These are phyloP conservation scores for Phialemonium atrogriseum DNA, from an alignment of 2,329 filamentous ascomycete species.

Conservation along the genomic window DNA sequence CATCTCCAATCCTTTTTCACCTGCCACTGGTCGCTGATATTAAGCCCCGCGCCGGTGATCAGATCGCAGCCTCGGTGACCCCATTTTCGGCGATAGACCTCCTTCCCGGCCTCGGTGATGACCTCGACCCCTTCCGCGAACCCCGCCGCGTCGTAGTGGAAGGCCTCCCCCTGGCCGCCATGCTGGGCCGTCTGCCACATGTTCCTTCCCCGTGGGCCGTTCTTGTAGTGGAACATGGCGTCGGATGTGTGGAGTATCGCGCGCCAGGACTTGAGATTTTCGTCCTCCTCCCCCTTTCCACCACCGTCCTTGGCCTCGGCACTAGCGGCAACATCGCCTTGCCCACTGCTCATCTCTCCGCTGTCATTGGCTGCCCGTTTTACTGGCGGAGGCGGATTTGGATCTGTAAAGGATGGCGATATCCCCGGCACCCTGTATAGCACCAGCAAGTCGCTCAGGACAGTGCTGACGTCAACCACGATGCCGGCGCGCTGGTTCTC, in stretches of 20 bases:
- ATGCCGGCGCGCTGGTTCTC: slow-evolving; percentile 28
- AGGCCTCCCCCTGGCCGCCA: slow-evolving; percentile 14
- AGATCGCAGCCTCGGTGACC: slow-evolving; percentile 31
- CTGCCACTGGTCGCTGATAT: slow-evolving; percentile 2
- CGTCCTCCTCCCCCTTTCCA: slow-evolving; percentile 14
- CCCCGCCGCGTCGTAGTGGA: slow-evolving; percentile 13
- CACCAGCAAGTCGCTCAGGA: slow-evolving; percentile 32
- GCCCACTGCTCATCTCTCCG: slow-evolving; percentile 1
- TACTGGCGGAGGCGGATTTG: no score
- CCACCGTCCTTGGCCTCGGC: slow-evolving; percentile 12
- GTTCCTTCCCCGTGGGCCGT: slow-evolving; percentile 10
- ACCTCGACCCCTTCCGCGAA: slow-evolving; percentile 12
- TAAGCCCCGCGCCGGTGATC: slow-evolving; percentile 3
- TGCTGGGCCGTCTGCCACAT: slow-evolving; percentile 13
- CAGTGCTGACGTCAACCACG: slow-evolving; percentile 31
- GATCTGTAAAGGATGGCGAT: slow-evolving; percentile 22
- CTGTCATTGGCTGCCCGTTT: slow-evolving; percentile 23
- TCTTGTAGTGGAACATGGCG: slow-evolving; percentile 16
- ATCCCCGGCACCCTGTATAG: slow-evolving; percentile 30
- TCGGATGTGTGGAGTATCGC: slow-evolving; percentile 14
- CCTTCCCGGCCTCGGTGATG: slow-evolving; percentile 12
- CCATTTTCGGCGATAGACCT: slow-evolving; percentile 30
- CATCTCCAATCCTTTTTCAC: no score
- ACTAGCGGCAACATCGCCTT: background rate
- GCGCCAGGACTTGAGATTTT: no score